Evolutionary conservation across 805 yeast species (phyloP).

Genomic region (Scheffersomyces spartinae): DNA sequence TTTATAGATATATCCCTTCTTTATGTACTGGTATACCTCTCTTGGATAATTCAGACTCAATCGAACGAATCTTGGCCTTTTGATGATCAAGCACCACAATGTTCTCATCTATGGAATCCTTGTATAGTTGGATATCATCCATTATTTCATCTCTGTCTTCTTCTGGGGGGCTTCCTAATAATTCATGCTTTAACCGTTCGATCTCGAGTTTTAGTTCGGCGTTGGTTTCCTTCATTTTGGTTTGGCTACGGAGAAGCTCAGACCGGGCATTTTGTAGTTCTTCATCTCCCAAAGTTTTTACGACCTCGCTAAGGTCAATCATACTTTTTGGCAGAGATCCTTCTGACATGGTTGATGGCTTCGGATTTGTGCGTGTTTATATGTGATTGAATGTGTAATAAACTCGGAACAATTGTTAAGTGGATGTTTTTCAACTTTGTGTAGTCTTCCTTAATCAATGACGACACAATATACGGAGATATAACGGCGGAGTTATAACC

Average conservation of each 20-base stretch:
- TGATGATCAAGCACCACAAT: constrained; percentile 18
- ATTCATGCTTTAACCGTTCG: constrained; percentile 5
- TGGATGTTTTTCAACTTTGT: no score
- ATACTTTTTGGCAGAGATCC: constrained; percentile 14
- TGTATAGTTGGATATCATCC: constrained; percentile 19
- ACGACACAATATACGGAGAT: no score
- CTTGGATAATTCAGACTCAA: no score
- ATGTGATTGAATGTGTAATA: no score
- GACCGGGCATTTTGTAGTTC: constrained; percentile 10
- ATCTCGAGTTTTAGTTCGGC: constrained; percentile 15
- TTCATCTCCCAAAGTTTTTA: constrained; percentile 23
- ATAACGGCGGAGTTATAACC: no score
- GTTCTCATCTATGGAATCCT: constrained; percentile 22
- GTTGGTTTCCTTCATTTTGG: constrained; percentile 21
- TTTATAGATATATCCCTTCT: constrained; percentile 1
- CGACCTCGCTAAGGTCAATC: constrained; percentile 17
- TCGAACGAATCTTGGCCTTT: no score
- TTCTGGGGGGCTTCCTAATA: constrained; percentile 3
- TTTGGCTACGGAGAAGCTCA: constrained; percentile 14
- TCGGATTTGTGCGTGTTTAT: no score
- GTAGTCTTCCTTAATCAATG: no score
- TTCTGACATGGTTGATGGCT: constrained; percentile 10
- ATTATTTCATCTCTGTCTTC: constrained; percentile 6
- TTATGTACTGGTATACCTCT: neutral
- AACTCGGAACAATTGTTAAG: no score